Percentiles rank a stretch among this genome's conserved stretches.
These are phyloP conservation scores for Periconia sp. DNA, from an alignment of 2,329 filamentous ascomycete species.

Conservation along the genomic window DNA sequence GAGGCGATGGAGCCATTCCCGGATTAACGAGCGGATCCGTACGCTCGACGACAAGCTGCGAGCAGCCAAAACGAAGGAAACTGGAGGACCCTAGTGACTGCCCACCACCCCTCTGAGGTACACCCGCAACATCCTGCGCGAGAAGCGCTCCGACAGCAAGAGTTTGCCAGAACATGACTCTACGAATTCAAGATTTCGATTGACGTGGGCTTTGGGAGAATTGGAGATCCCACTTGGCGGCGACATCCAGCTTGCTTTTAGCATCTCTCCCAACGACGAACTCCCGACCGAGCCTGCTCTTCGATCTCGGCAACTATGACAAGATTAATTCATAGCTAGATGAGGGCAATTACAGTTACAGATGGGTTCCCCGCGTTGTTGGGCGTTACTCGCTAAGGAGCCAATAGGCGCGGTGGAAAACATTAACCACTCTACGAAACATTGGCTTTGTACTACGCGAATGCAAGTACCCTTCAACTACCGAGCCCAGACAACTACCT, in stretches of 20 bases:
- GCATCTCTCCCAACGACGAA: not conserved
- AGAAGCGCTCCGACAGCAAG: constrained; percentile 3
- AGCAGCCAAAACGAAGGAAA: constrained; percentile 24
- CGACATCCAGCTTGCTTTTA: not conserved
- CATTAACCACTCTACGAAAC: not conserved
- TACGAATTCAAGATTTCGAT: not conserved
- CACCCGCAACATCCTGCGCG: constrained; percentile 6
- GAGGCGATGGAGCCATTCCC: constrained; percentile 16
- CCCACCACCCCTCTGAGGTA: constrained; percentile 2
- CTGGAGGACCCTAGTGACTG: constrained; percentile 5
- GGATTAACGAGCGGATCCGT: constrained; percentile 23
- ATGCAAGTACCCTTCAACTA: not conserved
- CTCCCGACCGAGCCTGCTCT: not conserved
- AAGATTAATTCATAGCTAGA: not conserved
- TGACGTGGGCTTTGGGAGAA: not conserved
- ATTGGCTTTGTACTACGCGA: not conserved
- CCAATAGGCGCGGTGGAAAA: not conserved
- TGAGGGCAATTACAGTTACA: not conserved
- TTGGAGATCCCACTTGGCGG: too few species aligned
- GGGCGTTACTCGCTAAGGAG: not conserved
- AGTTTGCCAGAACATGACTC: constrained; percentile 9
- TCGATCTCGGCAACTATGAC: not conserved
- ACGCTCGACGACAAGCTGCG: constrained; percentile 23
- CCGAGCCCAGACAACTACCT: not conserved
- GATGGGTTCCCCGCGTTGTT: not conserved